These are phyloP conservation scores for Wickerhamiella galacta DNA, from an alignment of 805 yeast genomes.

Conservation along the genomic window DNA sequence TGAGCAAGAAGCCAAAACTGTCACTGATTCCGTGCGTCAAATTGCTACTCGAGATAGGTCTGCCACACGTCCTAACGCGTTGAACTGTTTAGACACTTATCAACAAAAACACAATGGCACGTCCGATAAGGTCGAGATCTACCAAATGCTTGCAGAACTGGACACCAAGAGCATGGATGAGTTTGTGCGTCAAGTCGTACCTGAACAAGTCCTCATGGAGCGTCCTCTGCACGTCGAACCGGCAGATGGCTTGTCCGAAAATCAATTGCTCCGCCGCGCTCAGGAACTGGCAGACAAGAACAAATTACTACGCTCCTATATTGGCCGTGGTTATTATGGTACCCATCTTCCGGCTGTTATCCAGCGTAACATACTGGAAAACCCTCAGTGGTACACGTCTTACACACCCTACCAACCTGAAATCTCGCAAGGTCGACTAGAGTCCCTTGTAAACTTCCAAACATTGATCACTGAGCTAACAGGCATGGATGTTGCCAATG, in stretches of 20 bases:
- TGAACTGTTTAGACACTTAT: constrained; percentile 54
- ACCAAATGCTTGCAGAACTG: constrained; percentile 45
- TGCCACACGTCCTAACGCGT: constrained; percentile 5
- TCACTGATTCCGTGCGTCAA: too few relatives aligned
- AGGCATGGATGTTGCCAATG: constrained; percentile 88
- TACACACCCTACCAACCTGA: constrained; percentile 98
- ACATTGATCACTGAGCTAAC: constrained; percentile 84
- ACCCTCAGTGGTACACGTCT: constrained; percentile 97
- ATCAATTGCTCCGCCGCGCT: constrained; percentile 57
- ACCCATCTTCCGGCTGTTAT: constrained; percentile 82
- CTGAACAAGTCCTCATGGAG: constrained; percentile 52
- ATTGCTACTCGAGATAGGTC: too few relatives aligned
- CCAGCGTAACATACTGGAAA: constrained; percentile 78
- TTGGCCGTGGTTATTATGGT: constrained; percentile 91
- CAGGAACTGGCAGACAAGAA: constrained; percentile 58
- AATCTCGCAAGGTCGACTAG: constrained; percentile 90
- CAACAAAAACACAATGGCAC: constrained; percentile 78
- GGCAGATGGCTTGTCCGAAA: constrained; percentile 57
- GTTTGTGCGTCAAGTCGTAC: constrained; percentile 60
- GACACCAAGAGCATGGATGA: constrained; percentile 52
- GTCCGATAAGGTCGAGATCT: constrained; percentile 46
- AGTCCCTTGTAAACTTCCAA: constrained; percentile 78
- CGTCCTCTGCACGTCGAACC: constrained; percentile 57
- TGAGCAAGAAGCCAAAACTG: too few relatives aligned
- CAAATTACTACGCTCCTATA: constrained; percentile 52